Conservation (phyloP, 108 stramenopile species). For the Nannochloropsis gaditana region DNA sequence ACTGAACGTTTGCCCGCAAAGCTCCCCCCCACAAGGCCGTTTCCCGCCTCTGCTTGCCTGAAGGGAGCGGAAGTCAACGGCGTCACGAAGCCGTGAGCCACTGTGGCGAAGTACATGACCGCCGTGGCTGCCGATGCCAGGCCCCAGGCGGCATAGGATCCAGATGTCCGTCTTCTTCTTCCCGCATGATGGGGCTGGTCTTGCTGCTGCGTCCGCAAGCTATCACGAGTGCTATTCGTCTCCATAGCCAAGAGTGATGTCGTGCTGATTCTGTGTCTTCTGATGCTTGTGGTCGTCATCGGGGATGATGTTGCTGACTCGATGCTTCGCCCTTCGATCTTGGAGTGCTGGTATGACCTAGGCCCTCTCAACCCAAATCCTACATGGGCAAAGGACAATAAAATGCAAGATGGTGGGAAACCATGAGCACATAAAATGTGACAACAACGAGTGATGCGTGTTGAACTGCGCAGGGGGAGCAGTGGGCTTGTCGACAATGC, state of each 20-base stretch:
- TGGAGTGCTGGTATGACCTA: neutral
- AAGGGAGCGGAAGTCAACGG: neutral
- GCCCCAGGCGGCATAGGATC: neutral
- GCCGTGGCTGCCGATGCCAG: neutral
- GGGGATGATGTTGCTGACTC: neutral
- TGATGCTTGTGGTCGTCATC: neutral
- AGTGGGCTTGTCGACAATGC: too few species aligned
- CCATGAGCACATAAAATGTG: too few species aligned
- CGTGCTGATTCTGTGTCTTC: neutral
- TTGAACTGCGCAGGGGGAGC: too few species aligned
- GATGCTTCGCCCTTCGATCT: neutral
- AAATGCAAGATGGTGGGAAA: too few species aligned
- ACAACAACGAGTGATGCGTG: too few species aligned
- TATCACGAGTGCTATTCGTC: neutral
- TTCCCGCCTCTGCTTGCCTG: neutral
- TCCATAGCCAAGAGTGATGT: neutral
- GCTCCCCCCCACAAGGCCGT: neutral
- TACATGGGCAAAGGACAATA: too few species aligned
- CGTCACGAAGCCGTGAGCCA: neutral
- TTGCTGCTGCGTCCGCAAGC: neutral
- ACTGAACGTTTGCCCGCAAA: neutral
- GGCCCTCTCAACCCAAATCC: too few species aligned
- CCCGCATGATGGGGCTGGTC: neutral
- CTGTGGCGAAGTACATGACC: conserved; percentile 3
- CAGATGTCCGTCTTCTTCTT: conserved; percentile 9